These are phyloP conservation scores for Rugosomyces carneus DNA, from an alignment of 1,284 basidiomycete species.

Conservation along the genomic window DNA sequence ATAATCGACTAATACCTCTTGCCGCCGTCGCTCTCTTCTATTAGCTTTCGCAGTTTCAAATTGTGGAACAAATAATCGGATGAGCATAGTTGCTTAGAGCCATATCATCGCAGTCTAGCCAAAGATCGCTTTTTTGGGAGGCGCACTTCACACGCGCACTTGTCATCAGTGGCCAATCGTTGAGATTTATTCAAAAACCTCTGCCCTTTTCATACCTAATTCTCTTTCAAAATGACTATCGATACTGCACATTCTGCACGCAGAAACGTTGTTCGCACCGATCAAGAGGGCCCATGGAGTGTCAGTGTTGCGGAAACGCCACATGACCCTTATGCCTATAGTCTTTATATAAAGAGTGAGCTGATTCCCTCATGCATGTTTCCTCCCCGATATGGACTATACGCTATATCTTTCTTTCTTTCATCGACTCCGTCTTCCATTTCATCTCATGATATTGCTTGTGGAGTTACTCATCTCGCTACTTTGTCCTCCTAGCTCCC, in stretches of 20 bases:
- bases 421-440: conserved; percentile 1
- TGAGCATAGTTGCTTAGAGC: background rate
- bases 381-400: conserved; percentile 7
- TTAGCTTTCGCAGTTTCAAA: background rate
- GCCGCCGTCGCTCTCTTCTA: conserved; percentile 6
- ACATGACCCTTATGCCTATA: conserved; percentile 52
- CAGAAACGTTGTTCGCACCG: conserved; percentile 42
- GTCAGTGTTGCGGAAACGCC: conserved; percentile 70
- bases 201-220: background rate
- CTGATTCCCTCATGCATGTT: conserved; percentile 18
- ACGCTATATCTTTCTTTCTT: conserved; percentile 4
- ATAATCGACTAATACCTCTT: conserved; percentile 15
- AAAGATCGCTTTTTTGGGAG: background rate
- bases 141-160: background rate
- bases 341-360: conserved; percentile 68
- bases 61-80: background rate
- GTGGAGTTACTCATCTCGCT: conserved; percentile 22
- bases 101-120: background rate
- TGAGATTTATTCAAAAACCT: background rate
- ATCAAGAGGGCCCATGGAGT: conserved; percentile 66
- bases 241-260: conserved; percentile 26
- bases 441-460: conserved; percentile 8
- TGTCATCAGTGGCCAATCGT: background rate
- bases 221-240: conserved; percentile 27
- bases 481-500: conserved; percentile 47